Evolutionary conservation across 225 moss, liverwort and hornwort species (phyloP), one percentile per base, ranked within the genome.

Genomic region (Polytrichum commune): DNA sequence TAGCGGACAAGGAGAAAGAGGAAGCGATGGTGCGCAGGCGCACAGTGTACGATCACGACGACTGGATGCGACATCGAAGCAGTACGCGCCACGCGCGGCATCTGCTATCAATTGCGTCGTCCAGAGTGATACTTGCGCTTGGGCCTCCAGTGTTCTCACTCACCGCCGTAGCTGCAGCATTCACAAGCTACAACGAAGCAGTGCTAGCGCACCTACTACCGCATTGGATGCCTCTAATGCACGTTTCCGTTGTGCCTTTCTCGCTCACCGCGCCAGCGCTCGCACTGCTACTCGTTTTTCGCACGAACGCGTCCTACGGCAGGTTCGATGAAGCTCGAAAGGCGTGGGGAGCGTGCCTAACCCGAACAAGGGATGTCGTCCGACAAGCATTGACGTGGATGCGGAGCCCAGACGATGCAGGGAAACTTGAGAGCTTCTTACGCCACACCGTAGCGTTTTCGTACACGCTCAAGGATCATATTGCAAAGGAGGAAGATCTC

Each of bases 1-100:
- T 65, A 35, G 74, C 74, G 5, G 83, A 85, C 53, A 27, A 32
- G 53, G 67, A 80, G 54, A 89, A 88, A 68, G 86, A 91, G 67
- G 80, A 90, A 8, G 79, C 81, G 22, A 73, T 86, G 81, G 70
- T 73, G 23, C 76, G 80, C 60, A 79, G 88, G 71, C 77, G 93
- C 77, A 91, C 86, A 24, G 84, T 93, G 0, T 93, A 88, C 25
- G 75, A 95, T 56, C 88, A 91, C 53, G 69, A 87, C 20, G 86
- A 88, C 23, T 95, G 95, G 95, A 77, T 65, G 33, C 79, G 84
- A 29, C 95, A 95, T 70, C 89, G 86, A 27, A 95, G 93, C 30
- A 88, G 91, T 69, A 81, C 83, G 63, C 79, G 95, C 20, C 91
- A 91, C 23, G 81, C 69, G 25, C 69, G 81, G 29, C 86, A 90